Evolutionary conservation across 2,329 filamentous ascomycete species (phyloP).

Genomic region (Fusarium oxysporum): DNA sequence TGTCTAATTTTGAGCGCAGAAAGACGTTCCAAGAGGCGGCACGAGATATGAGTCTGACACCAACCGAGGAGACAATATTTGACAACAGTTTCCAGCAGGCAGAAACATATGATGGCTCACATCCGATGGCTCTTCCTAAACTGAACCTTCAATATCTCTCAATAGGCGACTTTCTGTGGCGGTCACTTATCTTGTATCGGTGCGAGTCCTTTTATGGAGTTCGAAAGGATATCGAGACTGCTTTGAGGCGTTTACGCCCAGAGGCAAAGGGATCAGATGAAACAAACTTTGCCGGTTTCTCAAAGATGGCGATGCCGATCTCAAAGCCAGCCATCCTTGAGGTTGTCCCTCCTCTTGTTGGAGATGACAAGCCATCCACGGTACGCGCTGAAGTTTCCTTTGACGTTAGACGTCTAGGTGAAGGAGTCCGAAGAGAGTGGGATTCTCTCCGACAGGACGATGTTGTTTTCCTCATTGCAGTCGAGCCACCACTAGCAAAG

Average conservation of each 20-base stretch:
- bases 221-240: slow-evolving; percentile 87
- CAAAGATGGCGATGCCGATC: slow-evolving; percentile 91
- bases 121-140: slow-evolving; percentile 90
- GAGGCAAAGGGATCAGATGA: slow-evolving; percentile 72
- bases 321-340: slow-evolving; percentile 88
- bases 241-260: slow-evolving; percentile 82
- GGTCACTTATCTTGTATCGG: slow-evolving; percentile 88
- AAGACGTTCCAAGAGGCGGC: slow-evolving; percentile 86
- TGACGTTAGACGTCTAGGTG: slow-evolving; percentile 82
- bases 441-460: slow-evolving; percentile 88
- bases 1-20: slow-evolving; percentile 80
- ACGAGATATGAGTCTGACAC: slow-evolving; percentile 78
- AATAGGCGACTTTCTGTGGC: slow-evolving; percentile 96
- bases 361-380: slow-evolving; percentile 82
- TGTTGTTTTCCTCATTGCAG: slow-evolving; percentile 85
- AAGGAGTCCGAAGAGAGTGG: slow-evolving; percentile 86
- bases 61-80: slow-evolving; percentile 85
- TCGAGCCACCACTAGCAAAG: slow-evolving; percentile 71
- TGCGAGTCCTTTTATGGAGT: slow-evolving; percentile 95
- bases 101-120: slow-evolving; percentile 87
- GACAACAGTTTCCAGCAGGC: slow-evolving; percentile 82
- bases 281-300: slow-evolving; percentile 82
- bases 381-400: slow-evolving; percentile 88
- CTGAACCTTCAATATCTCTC: slow-evolving; percentile 96
- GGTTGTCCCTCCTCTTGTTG: slow-evolving; percentile 83